Percentiles rank a stretch among this genome's conserved stretches.
Evolutionary conservation across 164 flowering plant genomes (phyloP).

Genomic region (Akebia trifoliata): DNA sequence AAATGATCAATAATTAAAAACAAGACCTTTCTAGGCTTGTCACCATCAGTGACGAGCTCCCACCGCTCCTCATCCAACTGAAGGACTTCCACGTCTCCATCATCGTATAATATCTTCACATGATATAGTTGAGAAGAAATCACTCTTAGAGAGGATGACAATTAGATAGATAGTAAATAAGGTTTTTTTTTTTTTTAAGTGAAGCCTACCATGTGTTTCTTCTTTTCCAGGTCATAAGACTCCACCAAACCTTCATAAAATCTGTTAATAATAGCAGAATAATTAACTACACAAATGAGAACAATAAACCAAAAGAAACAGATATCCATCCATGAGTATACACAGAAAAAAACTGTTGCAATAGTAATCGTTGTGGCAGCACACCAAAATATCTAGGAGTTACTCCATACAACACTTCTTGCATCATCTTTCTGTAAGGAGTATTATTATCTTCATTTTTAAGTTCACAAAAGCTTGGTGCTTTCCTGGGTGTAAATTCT

Average conservation of each 20-base stretch:
- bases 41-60: conserved; percentile 55
- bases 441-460: too few species aligned
- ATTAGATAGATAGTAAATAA: neutral
- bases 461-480: too few species aligned
- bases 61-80: conserved; percentile 72
- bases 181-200: conserved; percentile 7
- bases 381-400: too few species aligned
- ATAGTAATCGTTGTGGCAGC: too few species aligned
- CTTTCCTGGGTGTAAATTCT: too few species aligned
- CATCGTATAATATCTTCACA: conserved; percentile 68
- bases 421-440: neutral
- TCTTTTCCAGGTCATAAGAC: conserved; percentile 60
- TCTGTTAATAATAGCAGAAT: conserved; percentile 35
- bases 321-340: neutral
- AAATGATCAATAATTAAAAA: conserved; percentile 1
- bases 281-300: neutral
- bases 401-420: too few species aligned
- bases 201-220: conserved; percentile 71
- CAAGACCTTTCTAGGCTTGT: conserved; percentile 44
- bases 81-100: conserved; percentile 92
- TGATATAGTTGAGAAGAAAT: neutral
- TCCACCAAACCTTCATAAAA: conserved; percentile 86
- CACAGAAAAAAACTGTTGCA: too few species aligned
- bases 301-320: neutral
- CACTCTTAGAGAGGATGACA: neutral